Evolutionary conservation across 805 yeast genomes (phyloP).

Genomic region (Candida andamanensis): DNA sequence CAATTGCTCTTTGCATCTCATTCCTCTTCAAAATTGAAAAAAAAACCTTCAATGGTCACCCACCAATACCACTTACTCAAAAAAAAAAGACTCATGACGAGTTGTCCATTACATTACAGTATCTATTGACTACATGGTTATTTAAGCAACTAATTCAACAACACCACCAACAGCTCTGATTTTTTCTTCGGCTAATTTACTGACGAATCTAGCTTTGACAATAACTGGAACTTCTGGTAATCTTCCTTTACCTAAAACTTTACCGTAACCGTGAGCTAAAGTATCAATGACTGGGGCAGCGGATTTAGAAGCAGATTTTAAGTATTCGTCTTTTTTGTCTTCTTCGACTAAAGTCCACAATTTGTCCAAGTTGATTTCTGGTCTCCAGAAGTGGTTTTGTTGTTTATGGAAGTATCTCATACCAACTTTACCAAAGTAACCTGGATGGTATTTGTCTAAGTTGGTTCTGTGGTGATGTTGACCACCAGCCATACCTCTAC

Average conservation of each 20-base stretch:
- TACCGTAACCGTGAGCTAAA: constrained; percentile 99
- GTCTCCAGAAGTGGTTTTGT: constrained; percentile 93
- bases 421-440: constrained; percentile 99
- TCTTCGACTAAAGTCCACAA: constrained; percentile 95
- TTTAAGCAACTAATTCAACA: constrained; percentile 96
- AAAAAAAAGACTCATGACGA: too few species aligned
- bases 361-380: constrained; percentile 96
- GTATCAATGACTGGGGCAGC: constrained; percentile 99
- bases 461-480: constrained; percentile 99
- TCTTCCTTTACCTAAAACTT: constrained; percentile 99
- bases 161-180: constrained; percentile 99
- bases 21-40: too few species aligned
- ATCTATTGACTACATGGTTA: constrained; percentile 1
- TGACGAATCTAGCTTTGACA: constrained; percentile 99
- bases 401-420: constrained; percentile 99
- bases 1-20: too few species aligned
- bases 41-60: too few species aligned
- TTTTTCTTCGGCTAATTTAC: constrained; percentile 99
- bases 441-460: constrained; percentile 99
- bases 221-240: constrained; percentile 97
- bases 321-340: constrained; percentile 91
- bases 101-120: not conserved
- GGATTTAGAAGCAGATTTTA: constrained; percentile 74
- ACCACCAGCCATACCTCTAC: constrained; percentile 99
- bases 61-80: too few species aligned